Percentiles rank a stretch among this genome's conserved stretches.
Evolutionary conservation across 345 rosid species (phyloP).

Genomic region (Microthlaspi erraticum): DNA sequence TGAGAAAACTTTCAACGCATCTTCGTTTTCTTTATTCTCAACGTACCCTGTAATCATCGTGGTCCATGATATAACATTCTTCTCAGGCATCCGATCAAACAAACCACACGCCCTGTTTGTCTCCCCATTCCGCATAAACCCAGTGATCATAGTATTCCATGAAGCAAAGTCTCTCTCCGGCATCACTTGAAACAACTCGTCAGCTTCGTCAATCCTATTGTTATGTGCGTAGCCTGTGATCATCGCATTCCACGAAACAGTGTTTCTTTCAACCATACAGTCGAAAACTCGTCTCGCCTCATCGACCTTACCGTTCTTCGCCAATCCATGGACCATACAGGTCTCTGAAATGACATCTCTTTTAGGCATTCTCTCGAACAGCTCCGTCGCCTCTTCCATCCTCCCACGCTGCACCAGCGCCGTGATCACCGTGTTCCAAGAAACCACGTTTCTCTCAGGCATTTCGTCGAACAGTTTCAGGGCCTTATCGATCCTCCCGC

Average conservation of each 20-base stretch:
- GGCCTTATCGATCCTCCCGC: conserved; percentile 54
- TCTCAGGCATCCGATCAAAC: conserved; percentile 60
- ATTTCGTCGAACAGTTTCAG: conserved; percentile 57
- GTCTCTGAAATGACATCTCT: conserved; percentile 85
- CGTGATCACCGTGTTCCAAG: conserved; percentile 64
- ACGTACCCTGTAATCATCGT: conserved; percentile 72
- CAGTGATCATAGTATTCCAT: conserved; percentile 81
- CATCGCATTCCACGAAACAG: conserved; percentile 80
- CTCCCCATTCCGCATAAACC: conserved; percentile 59
- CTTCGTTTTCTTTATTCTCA: conserved; percentile 57
- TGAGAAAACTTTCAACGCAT: conserved; percentile 58
- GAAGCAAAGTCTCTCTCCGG: conserved; percentile 67
- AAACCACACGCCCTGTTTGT: conserved; percentile 52
- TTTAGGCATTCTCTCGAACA: conserved; percentile 59
- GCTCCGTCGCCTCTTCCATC: conserved; percentile 58
- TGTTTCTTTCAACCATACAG: conserved; percentile 63
- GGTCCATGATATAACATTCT: conserved; percentile 77
- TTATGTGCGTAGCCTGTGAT: conserved; percentile 72
- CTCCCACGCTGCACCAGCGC: conserved; percentile 60
- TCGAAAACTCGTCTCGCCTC: conserved; percentile 67
- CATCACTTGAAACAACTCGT: conserved; percentile 59
- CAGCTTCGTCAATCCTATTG: conserved; percentile 60
- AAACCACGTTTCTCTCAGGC: conserved; percentile 68
- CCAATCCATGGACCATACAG: conserved; percentile 60
- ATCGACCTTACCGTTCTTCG: conserved; percentile 62